A percentile compares a stretch with the other conserved stretches of the same genome.
phyloP scores from a whole-genome alignment of 164 flowering plant genomes.

The Kalanchoe fedtschenkoi region DNA sequence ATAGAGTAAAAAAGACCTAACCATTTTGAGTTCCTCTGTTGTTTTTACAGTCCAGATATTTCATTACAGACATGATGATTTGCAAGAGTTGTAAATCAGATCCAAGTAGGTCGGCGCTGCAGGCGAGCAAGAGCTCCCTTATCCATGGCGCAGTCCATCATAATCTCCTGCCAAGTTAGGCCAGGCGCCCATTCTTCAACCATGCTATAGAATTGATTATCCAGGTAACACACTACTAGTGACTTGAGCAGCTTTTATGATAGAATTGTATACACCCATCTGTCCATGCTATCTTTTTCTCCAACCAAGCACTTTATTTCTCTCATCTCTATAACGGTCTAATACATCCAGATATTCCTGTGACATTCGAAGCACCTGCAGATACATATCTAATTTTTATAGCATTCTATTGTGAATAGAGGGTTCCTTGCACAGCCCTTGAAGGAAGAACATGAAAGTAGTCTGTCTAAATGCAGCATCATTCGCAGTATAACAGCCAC shows the following conservation, averaged over 20 bases:
- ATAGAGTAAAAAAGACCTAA: no score
- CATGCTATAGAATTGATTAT: conserved; percentile 85
- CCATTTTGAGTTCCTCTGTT: no score
- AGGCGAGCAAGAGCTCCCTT: conserved; percentile 95
- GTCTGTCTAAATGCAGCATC: neutral
- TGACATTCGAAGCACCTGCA: conserved; percentile 45
- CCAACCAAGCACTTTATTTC: conserved; percentile 70
- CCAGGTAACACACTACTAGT: conserved; percentile 67
- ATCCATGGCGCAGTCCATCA: conserved; percentile 99
- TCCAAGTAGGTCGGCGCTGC: conserved; percentile 54
- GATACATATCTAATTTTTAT: neutral
- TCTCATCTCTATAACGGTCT: conserved; percentile 59
- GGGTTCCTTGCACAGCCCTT: no score
- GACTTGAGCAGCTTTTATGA: conserved; percentile 48
- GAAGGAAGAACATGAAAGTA: no score
- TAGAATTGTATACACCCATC: conserved; percentile 79
- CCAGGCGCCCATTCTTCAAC: conserved; percentile 99
- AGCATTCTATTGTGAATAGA: neutral
- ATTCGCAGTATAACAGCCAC: neutral
- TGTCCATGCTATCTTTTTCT: conserved; percentile 69
- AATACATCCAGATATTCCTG: conserved; percentile 44
- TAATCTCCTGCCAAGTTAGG: conserved; percentile 83
- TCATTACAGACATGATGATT: no score
- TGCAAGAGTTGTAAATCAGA: no score
- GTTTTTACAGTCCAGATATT: no score